Percentiles rank a stretch among this genome's conserved stretches.
These are phyloP conservation scores for Crataegus laevigata DNA, from an alignment of 306 rosid species.

Conservation along the genomic window DNA sequence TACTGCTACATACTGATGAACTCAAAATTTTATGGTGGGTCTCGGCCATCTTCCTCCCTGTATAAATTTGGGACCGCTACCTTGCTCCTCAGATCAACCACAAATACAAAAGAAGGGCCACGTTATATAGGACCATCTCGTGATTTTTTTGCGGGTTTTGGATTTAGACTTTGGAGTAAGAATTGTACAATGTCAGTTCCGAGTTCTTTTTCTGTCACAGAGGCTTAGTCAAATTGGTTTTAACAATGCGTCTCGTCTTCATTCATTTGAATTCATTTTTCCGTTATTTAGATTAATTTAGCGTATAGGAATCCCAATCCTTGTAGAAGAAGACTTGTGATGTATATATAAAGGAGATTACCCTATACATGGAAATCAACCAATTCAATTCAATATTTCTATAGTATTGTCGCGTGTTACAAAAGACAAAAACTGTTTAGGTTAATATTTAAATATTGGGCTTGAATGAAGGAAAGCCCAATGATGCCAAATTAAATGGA, in stretches of 20 bases:
- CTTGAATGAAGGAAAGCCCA: too few relatives aligned
- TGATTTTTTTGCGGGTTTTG: background rate
- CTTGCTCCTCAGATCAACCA: background rate
- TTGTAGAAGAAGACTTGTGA: too few relatives aligned
- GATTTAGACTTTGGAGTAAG: background rate
- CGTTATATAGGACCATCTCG: background rate
- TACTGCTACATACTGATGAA: background rate
- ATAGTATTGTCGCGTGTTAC: background rate
- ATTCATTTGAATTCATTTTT: background rate
- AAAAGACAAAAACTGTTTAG: too few relatives aligned
- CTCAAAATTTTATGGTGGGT: slow-evolving; percentile 30
- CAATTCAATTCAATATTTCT: background rate
- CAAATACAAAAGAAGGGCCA: background rate
- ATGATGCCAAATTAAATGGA: too few relatives aligned
- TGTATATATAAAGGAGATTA: background rate
- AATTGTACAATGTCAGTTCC: background rate
- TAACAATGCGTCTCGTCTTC: background rate
- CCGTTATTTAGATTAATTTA: background rate
- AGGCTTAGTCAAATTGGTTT: background rate
- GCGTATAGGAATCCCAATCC: too few relatives aligned
- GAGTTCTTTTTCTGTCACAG: background rate
- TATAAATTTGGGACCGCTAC: background rate
- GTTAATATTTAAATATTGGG: too few relatives aligned
- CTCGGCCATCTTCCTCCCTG: background rate
- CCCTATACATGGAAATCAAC: background rate